Evolutionary conservation across 768 basidiomycete species (phyloP).

Genomic region (Crepidotus variabilis): DNA sequence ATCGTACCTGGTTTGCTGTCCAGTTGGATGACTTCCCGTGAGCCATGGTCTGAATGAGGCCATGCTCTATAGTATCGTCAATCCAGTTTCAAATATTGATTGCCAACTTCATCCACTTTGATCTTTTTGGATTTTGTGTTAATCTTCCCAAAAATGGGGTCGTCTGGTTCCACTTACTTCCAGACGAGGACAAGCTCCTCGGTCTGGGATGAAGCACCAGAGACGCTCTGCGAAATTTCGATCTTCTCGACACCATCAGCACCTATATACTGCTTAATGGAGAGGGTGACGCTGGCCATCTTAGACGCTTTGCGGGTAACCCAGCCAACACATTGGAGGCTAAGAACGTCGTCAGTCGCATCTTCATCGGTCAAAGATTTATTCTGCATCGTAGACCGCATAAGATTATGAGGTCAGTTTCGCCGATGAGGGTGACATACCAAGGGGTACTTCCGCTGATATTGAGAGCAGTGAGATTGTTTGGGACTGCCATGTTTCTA

Average conservation of each 20-base stretch:
- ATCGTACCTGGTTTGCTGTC: conserved; percentile 58
- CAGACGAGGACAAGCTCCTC: conserved; percentile 57
- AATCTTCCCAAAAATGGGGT: conserved; percentile 61
- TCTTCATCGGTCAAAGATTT: conserved; percentile 54
- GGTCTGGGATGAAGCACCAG: conserved; percentile 52
- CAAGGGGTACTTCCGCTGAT: conserved; percentile 57
- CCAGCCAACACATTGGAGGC: conserved; percentile 73
- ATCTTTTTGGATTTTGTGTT: conserved; percentile 49
- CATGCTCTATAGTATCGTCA: conserved; percentile 40
- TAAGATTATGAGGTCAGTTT: background rate
- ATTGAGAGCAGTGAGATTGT: conserved; percentile 52
- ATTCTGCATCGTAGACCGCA: conserved; percentile 40
- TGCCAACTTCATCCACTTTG: conserved; percentile 43
- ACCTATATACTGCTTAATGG: conserved; percentile 61
- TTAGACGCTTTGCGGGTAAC: conserved; percentile 59
- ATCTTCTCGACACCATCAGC: conserved; percentile 58
- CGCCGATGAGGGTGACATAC: conserved; percentile 28
- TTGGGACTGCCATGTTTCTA: conserved; percentile 62
- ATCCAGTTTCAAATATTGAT: conserved; percentile 48
- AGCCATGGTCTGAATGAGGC: conserved; percentile 50
- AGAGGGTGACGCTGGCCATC: conserved; percentile 53
- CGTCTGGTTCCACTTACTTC: conserved; percentile 44
- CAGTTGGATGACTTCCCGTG: conserved; percentile 57
- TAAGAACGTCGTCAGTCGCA: conserved; percentile 55
- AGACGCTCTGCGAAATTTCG: conserved; percentile 61